Base-by-base conservation (phyloP, 2,329 filamentous ascomycete species). In the Gnomoniopsis smithogilvyi region DNA sequence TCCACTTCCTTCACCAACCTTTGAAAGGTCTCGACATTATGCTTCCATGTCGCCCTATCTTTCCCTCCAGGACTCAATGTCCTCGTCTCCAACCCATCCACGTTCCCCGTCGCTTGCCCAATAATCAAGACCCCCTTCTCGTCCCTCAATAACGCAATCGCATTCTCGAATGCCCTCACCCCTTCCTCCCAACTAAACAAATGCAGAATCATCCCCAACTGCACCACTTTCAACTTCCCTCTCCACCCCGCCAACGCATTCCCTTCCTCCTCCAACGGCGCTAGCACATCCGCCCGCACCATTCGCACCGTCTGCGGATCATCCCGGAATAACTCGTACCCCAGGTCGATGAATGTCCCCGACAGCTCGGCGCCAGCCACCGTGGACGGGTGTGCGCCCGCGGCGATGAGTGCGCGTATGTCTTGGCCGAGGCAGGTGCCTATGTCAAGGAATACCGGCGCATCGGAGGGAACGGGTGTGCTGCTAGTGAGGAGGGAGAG, bases 381-480 rank as follows among this genome's bases (percentile, higher is more conserved):
- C 12, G 69, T 64, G 3, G 62, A 56, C 0, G 67, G 58, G 0
- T 65, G 66, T 0, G 65, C 71, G 19, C 74, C 74, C 55, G 76
- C 73, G 36, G 63, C 65, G 36, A 71, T 67, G 2, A 80, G 69
- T 63, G 75, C 76, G 34, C 75, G 75, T 30, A 77, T 21, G 60
- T 77, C 76, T 58, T 78, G 75, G 22, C 74, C 75, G 21, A 78
- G 68, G 63, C 76, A 77, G 60, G 70, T 73, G 17, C 76, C 76
- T 3, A 78, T 61, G 60, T 79, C 76, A 14, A 79, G 69, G 54
- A 78, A 75, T 10, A 66, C 69, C 34, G 49, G 64, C 60, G 62
- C 68, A 52, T 3, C 47, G 3, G 51, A 21, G 19, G 49, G 64
- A 60, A 62, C 67, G 51, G 7, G 48, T 1, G 51, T 14, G 15